A percentile compares a stretch with the other conserved stretches of the same genome.
Conservation (phyloP, 2,329 filamentous ascomycete species). For the Penicillium griseofulvum region DNA sequence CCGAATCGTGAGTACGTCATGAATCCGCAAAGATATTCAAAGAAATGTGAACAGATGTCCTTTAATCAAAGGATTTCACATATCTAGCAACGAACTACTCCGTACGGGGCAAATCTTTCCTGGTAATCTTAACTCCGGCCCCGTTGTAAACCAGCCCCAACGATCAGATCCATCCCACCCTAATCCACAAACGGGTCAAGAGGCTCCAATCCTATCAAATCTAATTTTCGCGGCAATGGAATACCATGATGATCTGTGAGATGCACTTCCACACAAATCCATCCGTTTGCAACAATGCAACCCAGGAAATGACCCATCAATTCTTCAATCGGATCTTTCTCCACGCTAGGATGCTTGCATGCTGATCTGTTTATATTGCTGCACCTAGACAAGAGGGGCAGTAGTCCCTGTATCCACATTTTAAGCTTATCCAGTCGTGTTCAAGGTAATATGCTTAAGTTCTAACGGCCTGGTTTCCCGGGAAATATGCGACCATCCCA, state of each 20-base stretch:
- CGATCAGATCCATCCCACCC: background rate
- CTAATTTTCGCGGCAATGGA: background rate
- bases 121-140: background rate
- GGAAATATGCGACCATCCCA: background rate
- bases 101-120: background rate
- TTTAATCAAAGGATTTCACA: background rate
- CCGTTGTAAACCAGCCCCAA: slow-evolving; percentile 1
- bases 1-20: background rate
- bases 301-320: background rate
- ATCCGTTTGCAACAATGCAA: background rate
- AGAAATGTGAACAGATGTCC: background rate
- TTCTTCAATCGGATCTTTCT: background rate
- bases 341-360: background rate
- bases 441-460: background rate
- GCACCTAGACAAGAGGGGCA: background rate
- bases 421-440: background rate
- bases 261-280: background rate
- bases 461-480: background rate
- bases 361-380: background rate
- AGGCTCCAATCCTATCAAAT: background rate
- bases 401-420: background rate
- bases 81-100: background rate
- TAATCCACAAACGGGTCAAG: background rate
- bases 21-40: background rate
- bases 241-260: too few relatives aligned